A percentile compares a stretch with the other conserved stretches of the same genome.
These are phyloP conservation scores for Didymella pomorum DNA, from an alignment of 2,329 filamentous ascomycete species.

Conservation along the genomic window DNA sequence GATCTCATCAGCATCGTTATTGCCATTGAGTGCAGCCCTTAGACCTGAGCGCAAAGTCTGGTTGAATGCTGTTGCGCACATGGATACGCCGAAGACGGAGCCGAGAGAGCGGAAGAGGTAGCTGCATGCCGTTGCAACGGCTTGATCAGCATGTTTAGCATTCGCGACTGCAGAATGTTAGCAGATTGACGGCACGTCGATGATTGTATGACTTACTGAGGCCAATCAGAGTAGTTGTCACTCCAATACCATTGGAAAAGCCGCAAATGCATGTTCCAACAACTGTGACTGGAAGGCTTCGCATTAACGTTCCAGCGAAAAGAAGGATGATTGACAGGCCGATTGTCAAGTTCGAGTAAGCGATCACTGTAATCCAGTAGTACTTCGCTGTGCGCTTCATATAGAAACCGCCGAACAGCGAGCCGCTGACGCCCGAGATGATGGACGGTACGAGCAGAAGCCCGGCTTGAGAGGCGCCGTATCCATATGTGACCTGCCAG, in stretches of 20 bases:
- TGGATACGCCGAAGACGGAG: conserved; percentile 70
- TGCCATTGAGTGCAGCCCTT: conserved; percentile 61
- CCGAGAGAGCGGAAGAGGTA: conserved; percentile 82
- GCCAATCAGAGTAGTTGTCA: conserved; percentile 75
- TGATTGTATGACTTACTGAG: conserved; percentile 57
- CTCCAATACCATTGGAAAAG: conserved; percentile 66
- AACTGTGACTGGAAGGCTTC: conserved; percentile 63
- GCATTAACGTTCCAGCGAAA: conserved; percentile 62
- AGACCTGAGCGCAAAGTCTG: conserved; percentile 69
- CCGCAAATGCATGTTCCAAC: conserved; percentile 64
- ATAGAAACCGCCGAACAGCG: conserved; percentile 68
- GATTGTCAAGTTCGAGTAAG: conserved; percentile 62
- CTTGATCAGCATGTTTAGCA: conserved; percentile 70
- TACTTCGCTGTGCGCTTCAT: conserved; percentile 77
- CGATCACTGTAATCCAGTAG: conserved; percentile 70
- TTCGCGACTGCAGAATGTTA: conserved; percentile 65
- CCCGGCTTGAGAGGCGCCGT: conserved; percentile 70
- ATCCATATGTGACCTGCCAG: conserved; percentile 75
- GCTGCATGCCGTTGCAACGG: conserved; percentile 78
- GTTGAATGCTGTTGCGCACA: conserved; percentile 76
- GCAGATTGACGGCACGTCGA: not conserved
- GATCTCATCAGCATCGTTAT: conserved; percentile 69
- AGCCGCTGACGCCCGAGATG: conserved; percentile 67
- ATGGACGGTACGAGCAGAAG: conserved; percentile 73
- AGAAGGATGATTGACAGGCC: conserved; percentile 66